These are phyloP conservation scores for Flaveria trinervia DNA, from an alignment of 129 eudicot genomes.

Conservation along the genomic window DNA sequence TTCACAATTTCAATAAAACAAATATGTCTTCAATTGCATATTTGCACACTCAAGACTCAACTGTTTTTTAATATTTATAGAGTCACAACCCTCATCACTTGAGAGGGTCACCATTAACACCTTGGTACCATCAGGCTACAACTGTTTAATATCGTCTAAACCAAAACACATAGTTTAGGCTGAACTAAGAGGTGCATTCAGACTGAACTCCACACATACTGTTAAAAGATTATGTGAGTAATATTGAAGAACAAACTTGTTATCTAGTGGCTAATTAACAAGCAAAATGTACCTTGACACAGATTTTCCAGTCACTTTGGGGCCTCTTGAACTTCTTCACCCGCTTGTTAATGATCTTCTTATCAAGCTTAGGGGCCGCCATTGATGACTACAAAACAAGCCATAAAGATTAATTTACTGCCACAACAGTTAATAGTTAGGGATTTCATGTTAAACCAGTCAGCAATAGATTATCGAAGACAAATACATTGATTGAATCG, in stretches of 20 bases:
- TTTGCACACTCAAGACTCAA: no score
- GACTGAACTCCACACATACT: background rate
- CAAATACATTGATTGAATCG: background rate
- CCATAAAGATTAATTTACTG: background rate
- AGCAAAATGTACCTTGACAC: background rate
- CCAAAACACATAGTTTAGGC: background rate
- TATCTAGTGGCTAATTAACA: background rate
- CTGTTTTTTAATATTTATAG: no score
- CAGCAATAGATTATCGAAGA: background rate
- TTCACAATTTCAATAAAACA: no score
- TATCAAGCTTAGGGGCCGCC: slow-evolving; percentile 4
- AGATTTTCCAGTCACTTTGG: background rate
- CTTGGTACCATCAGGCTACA: no score
- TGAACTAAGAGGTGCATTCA: background rate
- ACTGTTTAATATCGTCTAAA: background rate
- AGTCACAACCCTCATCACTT: no score
- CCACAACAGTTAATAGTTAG: no score
- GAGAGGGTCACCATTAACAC: no score
- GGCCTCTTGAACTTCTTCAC: background rate
- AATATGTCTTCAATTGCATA: no score
- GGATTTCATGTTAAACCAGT: no score
- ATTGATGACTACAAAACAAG: background rate
- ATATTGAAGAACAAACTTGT: background rate
- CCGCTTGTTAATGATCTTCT: background rate
- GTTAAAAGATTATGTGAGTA: background rate